Percentiles rank a stretch among this genome's conserved stretches.
Evolutionary conservation across 495 filamentous ascomycete genomes (phyloP).

Genomic region (Acidomyces sp.): DNA sequence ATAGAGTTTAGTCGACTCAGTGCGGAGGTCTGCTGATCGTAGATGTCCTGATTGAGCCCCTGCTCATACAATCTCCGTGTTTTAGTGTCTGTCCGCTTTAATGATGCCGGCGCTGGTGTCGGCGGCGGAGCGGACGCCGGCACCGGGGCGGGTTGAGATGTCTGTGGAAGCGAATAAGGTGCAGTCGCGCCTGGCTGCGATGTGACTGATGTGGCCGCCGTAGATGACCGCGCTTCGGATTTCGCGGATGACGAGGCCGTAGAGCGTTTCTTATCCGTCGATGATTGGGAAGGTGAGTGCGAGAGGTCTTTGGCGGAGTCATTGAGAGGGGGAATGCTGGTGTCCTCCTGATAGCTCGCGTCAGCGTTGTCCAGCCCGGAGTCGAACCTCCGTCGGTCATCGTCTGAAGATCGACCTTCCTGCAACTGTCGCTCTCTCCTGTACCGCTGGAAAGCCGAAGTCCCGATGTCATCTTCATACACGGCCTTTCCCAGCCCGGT

Average conservation of each 20-base stretch:
- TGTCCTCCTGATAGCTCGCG: constrained; percentile 18
- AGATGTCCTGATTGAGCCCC: constrained; percentile 61
- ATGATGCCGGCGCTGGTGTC: constrained; percentile 26
- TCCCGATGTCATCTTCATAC: constrained; percentile 73
- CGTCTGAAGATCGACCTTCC: constrained; percentile 21
- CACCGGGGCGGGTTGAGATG: constrained; percentile 15
- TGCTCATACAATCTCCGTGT: constrained; percentile 75
- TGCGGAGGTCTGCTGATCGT: constrained; percentile 67
- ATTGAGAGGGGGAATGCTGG: constrained; percentile 31
- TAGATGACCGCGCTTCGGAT: constrained; percentile 59
- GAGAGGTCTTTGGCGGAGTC: constrained; percentile 27
- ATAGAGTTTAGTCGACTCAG: constrained; percentile 68
- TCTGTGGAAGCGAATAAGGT: constrained; percentile 9
- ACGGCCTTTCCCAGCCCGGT: constrained; percentile 47
- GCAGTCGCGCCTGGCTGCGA: constrained; percentile 49
- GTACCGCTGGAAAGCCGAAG: constrained; percentile 67
- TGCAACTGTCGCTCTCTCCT: constrained; percentile 35
- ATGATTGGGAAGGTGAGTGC: constrained; percentile 44
- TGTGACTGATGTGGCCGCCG: constrained; percentile 83
- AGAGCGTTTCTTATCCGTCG: constrained; percentile 62
- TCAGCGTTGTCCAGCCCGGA: constrained; percentile 17
- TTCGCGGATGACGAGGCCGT: constrained; percentile 77
- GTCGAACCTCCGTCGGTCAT: constrained; percentile 28
- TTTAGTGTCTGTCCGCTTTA: constrained; percentile 44
- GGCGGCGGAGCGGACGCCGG: constrained; percentile 10